Conservation (phyloP, 164 flowering plant genomes). For the Magnolia kwangsiensis region DNA sequence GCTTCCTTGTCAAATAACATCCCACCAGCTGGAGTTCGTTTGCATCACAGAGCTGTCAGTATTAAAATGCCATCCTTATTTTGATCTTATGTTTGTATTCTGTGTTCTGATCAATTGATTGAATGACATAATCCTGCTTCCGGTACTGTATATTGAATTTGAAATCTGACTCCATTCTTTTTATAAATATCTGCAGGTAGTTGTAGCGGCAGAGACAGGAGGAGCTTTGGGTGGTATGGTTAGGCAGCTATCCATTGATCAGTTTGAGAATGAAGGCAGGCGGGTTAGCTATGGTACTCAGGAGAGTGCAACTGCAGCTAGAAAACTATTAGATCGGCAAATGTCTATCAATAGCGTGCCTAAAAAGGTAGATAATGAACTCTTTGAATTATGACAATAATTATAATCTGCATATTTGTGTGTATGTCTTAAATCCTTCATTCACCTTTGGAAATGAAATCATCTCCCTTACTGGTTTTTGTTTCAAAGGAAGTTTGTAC, state of each 20-base stretch:
- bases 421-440: too few relatives aligned
- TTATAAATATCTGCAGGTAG: conserved; percentile 49
- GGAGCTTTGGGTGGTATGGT: conserved; percentile 46
- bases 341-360: conserved; percentile 97
- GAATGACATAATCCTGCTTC: neutral
- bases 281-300: conserved; percentile 98
- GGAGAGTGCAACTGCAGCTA: conserved; percentile 93
- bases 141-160: neutral
- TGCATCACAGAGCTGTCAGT: conserved; percentile 96
- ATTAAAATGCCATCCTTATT: conserved; percentile 7
- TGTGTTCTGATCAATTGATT: neutral
- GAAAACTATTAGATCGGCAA: conserved; percentile 90
- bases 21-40: conserved; percentile 69
- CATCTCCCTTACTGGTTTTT: too few relatives aligned
- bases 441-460: too few relatives aligned
- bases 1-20: conserved; percentile 47
- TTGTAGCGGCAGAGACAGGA: conserved; percentile 95
- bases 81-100: neutral
- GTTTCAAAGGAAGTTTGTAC: neutral
- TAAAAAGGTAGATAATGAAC: conserved; percentile 63
- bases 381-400: neutral
- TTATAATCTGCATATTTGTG: neutral
- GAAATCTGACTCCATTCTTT: neutral
- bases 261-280: conserved; percentile 82
- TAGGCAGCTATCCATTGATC: conserved; percentile 41